Evolutionary conservation across 805 yeast genomes (phyloP).

Genomic region (Yarrowia sp.): DNA sequence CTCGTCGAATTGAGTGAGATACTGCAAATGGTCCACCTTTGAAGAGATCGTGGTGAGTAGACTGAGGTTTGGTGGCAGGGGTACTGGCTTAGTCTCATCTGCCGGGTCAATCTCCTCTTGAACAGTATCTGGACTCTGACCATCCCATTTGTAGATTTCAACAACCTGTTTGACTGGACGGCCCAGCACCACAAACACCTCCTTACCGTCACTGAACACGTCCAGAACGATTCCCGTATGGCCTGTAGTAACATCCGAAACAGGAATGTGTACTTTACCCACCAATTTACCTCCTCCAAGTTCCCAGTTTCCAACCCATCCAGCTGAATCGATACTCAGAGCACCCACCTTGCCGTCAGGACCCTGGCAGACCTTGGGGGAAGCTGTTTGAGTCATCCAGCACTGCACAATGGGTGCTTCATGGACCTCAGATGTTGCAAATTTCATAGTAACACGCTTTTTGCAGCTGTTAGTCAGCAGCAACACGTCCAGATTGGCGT

Average conservation of each 20-base stretch:
- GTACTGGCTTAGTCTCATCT: not conserved
- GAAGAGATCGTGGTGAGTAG: not conserved
- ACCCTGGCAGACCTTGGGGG: conserved; percentile 17
- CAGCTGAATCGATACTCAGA: conserved; percentile 3
- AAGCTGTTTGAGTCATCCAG: conserved; percentile 21
- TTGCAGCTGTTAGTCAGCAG: conserved; percentile 10
- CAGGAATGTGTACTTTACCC: not conserved
- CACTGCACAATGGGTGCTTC: conserved; percentile 10
- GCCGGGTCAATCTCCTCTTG: not conserved
- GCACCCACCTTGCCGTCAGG: conserved; percentile 15
- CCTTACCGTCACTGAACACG: conserved; percentile 13
- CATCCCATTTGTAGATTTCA: conserved; percentile 17
- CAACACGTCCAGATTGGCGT: conserved; percentile 13
- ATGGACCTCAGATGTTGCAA: conserved; percentile 13
- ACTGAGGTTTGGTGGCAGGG: not conserved
- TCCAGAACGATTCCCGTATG: conserved; percentile 12
- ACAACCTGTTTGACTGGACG: not conserved
- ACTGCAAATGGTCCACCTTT: conserved; percentile 15
- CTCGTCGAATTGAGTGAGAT: conserved; percentile 18
- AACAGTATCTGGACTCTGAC: not conserved
- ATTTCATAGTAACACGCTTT: conserved; percentile 9
- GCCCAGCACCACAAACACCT: not conserved
- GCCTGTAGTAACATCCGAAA: conserved; percentile 2
- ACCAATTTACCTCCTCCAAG: conserved; percentile 18
- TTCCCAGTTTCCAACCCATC: conserved; percentile 20